phyloP scores from a whole-genome alignment of 805 yeast genomes.

The Candida maesae region DNA sequence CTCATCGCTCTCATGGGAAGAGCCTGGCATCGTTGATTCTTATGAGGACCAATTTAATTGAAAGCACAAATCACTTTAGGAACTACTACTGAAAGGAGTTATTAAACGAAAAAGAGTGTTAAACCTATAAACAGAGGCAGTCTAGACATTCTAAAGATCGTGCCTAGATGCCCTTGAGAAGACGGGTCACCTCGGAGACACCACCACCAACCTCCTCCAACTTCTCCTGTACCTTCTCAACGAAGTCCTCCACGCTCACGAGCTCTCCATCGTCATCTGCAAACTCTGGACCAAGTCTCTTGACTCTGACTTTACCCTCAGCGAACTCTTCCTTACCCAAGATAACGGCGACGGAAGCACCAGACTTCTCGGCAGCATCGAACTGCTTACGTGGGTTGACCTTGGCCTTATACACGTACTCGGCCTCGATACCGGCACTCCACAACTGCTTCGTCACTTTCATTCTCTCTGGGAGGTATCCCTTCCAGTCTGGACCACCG shows the following conservation, averaged over 20 bases:
- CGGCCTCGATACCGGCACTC: constrained; percentile 86
- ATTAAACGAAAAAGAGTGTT: too few species aligned
- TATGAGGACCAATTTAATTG: too few species aligned
- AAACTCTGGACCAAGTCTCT: constrained; percentile 85
- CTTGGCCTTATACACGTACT: constrained; percentile 87
- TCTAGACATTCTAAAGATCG: too few species aligned
- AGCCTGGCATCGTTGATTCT: too few species aligned
- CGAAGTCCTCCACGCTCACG: constrained; percentile 57
- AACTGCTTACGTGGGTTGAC: constrained; percentile 95
- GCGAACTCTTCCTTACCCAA: constrained; percentile 89
- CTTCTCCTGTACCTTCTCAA: constrained; percentile 47
- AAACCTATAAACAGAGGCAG: too few species aligned
- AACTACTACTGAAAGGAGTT: too few species aligned
- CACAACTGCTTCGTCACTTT: constrained; percentile 75
- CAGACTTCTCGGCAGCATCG: constrained; percentile 94
- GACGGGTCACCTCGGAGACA: constrained; percentile 58
- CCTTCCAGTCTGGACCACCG: constrained; percentile 95
- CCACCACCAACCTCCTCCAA: constrained; percentile 54
- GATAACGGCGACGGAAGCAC: constrained; percentile 86
- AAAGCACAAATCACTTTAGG: too few species aligned
- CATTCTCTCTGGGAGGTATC: constrained; percentile 92
- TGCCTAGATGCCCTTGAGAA: constrained; percentile 37
- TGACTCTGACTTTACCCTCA: constrained; percentile 79
- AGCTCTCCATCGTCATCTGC: constrained; percentile 84
- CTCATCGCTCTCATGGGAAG: neutral